Conservation (phyloP, 441 rosid genomes). For the Eutrema salsugineum region DNA sequence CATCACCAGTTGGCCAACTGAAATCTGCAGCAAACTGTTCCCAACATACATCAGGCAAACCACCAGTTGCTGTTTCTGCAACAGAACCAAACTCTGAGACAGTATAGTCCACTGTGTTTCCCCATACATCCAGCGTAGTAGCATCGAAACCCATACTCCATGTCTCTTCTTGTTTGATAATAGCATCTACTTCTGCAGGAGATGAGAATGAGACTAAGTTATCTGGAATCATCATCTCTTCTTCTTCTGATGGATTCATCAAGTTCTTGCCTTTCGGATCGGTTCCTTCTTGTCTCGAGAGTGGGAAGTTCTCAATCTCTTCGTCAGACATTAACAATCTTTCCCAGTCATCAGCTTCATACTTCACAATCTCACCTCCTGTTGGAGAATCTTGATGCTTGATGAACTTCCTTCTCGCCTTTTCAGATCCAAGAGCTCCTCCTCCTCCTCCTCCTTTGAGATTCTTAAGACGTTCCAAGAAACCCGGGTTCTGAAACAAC, state of each 20-base stretch:
- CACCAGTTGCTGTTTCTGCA: constrained; percentile 29
- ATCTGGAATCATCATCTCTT: constrained; percentile 39
- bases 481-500: constrained; percentile 62
- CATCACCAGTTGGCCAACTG: constrained; percentile 43
- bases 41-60: constrained; percentile 62
- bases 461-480: constrained; percentile 49
- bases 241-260: constrained; percentile 31
- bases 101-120: constrained; percentile 40
- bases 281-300: constrained; percentile 28
- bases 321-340: constrained; percentile 33
- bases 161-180: constrained; percentile 51
- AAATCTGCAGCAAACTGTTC: constrained; percentile 47
- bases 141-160: constrained; percentile 62
- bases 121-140: constrained; percentile 46
- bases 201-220: constrained; percentile 43
- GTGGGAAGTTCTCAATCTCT: constrained; percentile 31
- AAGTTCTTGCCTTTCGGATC: constrained; percentile 50
- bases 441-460: constrained; percentile 47
- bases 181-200: constrained; percentile 24
- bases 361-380: constrained; percentile 46
- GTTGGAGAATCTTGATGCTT: constrained; percentile 46
- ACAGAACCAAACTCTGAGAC: constrained; percentile 44
- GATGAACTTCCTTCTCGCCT: constrained; percentile 58
- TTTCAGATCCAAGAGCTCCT: constrained; percentile 35
- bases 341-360: constrained; percentile 42